A percentile compares a stretch with the other conserved stretches of the same genome.
Evolutionary conservation across 2,329 filamentous ascomycete genomes (phyloP).

Genomic region (Exophiala spinifera): DNA sequence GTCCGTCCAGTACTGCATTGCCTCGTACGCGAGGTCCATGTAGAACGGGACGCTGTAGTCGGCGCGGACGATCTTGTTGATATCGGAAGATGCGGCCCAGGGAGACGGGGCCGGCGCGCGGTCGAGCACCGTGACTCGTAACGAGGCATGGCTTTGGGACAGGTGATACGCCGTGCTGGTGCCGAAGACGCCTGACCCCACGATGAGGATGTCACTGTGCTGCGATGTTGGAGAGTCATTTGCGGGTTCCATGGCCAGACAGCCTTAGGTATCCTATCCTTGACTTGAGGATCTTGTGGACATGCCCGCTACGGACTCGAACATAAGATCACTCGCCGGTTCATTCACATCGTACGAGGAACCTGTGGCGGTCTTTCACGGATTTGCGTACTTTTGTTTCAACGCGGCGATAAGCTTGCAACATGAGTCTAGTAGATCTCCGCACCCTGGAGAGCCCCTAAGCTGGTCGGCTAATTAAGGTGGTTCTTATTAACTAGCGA

Average conservation of each 20-base stretch:
- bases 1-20: constrained; percentile 59
- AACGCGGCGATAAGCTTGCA: too few relatives aligned
- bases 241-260: neutral
- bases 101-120: constrained; percentile 51
- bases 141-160: constrained; percentile 37
- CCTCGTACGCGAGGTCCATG: constrained; percentile 62
- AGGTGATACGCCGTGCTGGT: constrained; percentile 64
- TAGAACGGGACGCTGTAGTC: constrained; percentile 66
- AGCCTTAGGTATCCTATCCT: too few relatives aligned
- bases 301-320: too few relatives aligned
- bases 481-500: too few relatives aligned
- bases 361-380: too few relatives aligned
- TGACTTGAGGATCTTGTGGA: too few relatives aligned
- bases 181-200: constrained; percentile 65
- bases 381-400: too few relatives aligned
- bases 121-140: constrained; percentile 57
- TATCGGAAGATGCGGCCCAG: constrained; percentile 65
- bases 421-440: too few relatives aligned
- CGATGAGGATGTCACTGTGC: constrained; percentile 44
- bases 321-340: too few relatives aligned
- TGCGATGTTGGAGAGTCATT: constrained; percentile 5
- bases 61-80: constrained; percentile 69
- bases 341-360: too few relatives aligned
- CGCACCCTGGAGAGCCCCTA: too few relatives aligned
- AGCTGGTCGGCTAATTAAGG: too few relatives aligned